Conservation (phyloP, 2,329 filamentous ascomycete genomes). For the Trichoderma semiorbis region DNA sequence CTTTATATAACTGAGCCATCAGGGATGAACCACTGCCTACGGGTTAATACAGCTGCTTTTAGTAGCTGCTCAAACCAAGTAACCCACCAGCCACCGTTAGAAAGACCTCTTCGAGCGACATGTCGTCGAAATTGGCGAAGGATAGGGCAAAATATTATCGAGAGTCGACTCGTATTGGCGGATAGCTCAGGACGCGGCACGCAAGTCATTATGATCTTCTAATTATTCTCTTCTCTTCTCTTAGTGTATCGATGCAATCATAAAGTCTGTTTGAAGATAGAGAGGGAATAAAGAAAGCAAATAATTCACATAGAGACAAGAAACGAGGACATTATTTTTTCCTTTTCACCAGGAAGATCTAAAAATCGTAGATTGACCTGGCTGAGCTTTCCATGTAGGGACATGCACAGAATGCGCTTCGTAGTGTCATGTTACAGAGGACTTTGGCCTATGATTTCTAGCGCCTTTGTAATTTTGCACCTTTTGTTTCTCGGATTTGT, state of each 20-base stretch:
- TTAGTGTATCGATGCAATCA: background rate
- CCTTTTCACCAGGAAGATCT: background rate
- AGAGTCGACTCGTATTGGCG: background rate
- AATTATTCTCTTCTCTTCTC: background rate
- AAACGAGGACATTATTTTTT: background rate
- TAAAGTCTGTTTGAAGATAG: background rate
- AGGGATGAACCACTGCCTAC: background rate
- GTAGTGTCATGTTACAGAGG: too few species aligned
- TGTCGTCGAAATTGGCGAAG: background rate
- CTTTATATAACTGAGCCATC: background rate
- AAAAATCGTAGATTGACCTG: background rate
- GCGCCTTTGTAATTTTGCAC: too few species aligned
- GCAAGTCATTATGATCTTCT: background rate
- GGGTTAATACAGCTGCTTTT: background rate
- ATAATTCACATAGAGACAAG: background rate
- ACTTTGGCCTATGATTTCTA: too few species aligned
- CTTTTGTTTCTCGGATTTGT: too few species aligned
- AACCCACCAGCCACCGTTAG: background rate
- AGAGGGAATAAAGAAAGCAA: background rate
- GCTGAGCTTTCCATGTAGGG: background rate
- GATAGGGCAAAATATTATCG: background rate
- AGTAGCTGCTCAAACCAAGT: background rate
- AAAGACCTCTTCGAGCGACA: background rate
- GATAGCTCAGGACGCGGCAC: background rate
- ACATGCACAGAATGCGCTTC: background rate